phyloP scores from a whole-genome alignment of 768 basidiomycete genomes.

The Ramaria sp. region DNA sequence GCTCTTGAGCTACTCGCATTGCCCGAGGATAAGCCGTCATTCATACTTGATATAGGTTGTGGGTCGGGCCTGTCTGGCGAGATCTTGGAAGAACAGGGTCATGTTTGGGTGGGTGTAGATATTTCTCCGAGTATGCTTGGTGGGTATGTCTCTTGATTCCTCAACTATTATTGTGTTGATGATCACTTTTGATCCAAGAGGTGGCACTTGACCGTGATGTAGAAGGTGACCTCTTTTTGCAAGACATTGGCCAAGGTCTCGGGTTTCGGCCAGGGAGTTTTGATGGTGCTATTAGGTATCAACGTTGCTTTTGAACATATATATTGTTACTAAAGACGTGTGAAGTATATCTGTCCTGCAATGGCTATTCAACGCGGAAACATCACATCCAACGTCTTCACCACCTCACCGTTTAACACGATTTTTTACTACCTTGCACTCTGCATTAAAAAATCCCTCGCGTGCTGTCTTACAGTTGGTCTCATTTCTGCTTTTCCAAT shows the following conservation, averaged over 20 bases:
- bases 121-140: conserved; percentile 96
- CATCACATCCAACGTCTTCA: conserved; percentile 79
- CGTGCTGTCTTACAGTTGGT: conserved; percentile 68
- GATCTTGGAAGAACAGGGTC: conserved; percentile 89
- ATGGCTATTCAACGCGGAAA: conserved; percentile 96
- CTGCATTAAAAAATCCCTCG: conserved; percentile 74
- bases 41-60: conserved; percentile 91
- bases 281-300: conserved; percentile 95
- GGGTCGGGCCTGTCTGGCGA: conserved; percentile 96
- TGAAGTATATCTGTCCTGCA: conserved; percentile 93
- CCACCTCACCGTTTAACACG: conserved; percentile 75
- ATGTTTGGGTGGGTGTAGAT: conserved; percentile 89
- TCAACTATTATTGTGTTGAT: background rate
- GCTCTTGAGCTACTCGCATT: conserved; percentile 85
- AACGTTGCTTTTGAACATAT: background rate
- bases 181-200: conserved; percentile 45
- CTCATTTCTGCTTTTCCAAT: background rate
- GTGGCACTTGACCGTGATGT: conserved; percentile 93
- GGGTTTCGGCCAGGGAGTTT: conserved; percentile 95
- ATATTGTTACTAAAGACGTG: background rate
- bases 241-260: conserved; percentile 97
- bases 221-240: conserved; percentile 91
- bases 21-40: conserved; percentile 68
- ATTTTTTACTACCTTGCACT: conserved; percentile 91
- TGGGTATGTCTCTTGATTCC: conserved; percentile 23